Evolutionary conservation across 495 filamentous ascomycete genomes (phyloP).

Genomic region (Talaromyces stipitatus): DNA sequence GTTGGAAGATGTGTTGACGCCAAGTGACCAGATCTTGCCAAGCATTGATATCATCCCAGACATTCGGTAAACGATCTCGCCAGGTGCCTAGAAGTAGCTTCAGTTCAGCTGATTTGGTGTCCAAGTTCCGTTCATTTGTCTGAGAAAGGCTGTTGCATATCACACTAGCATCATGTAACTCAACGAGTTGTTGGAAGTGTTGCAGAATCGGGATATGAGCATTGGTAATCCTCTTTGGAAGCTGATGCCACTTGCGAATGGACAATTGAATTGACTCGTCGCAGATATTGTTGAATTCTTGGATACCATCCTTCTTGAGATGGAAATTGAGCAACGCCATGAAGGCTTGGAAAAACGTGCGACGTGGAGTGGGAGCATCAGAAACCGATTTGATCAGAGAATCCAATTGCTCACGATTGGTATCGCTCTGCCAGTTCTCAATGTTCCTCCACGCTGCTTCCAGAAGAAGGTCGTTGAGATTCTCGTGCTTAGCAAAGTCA

Average conservation of each 20-base stretch:
- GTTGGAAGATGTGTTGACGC: slow-evolving; percentile 96
- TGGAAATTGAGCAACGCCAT: slow-evolving; percentile 92
- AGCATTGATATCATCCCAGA: slow-evolving; percentile 98
- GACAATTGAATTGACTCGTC: slow-evolving; percentile 96
- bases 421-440: slow-evolving; percentile 81
- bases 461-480: slow-evolving; percentile 92
- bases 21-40: slow-evolving; percentile 99
- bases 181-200: slow-evolving; percentile 97
- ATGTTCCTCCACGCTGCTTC: slow-evolving; percentile 92
- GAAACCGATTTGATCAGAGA: slow-evolving; percentile 89
- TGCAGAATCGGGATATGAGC: slow-evolving; percentile 93
- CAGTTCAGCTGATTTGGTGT: slow-evolving; percentile 89
- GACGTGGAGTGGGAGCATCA: slow-evolving; percentile 88
- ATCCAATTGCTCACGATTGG: slow-evolving; percentile 82
- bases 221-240: slow-evolving; percentile 86
- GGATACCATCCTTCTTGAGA: slow-evolving; percentile 69
- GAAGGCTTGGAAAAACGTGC: slow-evolving; percentile 96
- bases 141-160: slow-evolving; percentile 82
- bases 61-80: slow-evolving; percentile 91
- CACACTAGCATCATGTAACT: slow-evolving; percentile 93
- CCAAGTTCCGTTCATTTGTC: slow-evolving; percentile 79
- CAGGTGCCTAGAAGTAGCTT: slow-evolving; percentile 92
- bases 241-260: slow-evolving; percentile 95
- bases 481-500: slow-evolving; percentile 98
- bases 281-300: slow-evolving; percentile 80